Evolutionary conservation across 805 yeast species (phyloP).

Genomic region (Pichia californica): DNA sequence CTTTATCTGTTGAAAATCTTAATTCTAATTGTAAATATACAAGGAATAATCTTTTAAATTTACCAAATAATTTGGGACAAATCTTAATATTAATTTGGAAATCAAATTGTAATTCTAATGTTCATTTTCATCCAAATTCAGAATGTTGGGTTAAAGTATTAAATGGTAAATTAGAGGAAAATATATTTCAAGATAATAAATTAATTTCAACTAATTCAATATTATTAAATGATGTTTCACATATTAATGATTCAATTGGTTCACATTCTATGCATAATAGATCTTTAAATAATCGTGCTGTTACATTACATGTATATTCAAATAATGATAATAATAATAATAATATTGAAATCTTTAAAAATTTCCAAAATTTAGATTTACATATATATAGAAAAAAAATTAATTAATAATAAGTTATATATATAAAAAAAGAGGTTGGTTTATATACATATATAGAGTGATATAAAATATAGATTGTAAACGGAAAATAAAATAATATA

Average conservation of each 20-base stretch:
- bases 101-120: slow-evolving; percentile 55
- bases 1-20: neutral
- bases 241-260: slow-evolving; percentile 61
- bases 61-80: slow-evolving; percentile 62
- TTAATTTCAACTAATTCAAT: slow-evolving; percentile 12
- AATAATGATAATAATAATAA: neutral
- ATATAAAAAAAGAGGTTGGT: too few relatives aligned
- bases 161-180: slow-evolving; percentile 52
- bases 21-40: slow-evolving; percentile 32
- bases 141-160: slow-evolving; percentile 71
- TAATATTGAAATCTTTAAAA: neutral
- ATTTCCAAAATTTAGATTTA: neutral
- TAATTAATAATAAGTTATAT: too few relatives aligned
- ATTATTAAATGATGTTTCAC: slow-evolving; percentile 44
- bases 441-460: too few relatives aligned
- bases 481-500: neutral
- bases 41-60: slow-evolving; percentile 68
- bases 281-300: slow-evolving; percentile 34
- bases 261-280: slow-evolving; percentile 57
- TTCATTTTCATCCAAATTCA: slow-evolving; percentile 73
- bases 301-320: slow-evolving; percentile 66
- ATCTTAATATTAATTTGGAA: slow-evolving; percentile 64
- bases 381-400: neutral
- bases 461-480: too few relatives aligned
- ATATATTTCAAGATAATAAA: slow-evolving; percentile 37